phyloP scores from a whole-genome alignment of 2,329 filamentous ascomycete species.

The Sclerotinia minor region DNA sequence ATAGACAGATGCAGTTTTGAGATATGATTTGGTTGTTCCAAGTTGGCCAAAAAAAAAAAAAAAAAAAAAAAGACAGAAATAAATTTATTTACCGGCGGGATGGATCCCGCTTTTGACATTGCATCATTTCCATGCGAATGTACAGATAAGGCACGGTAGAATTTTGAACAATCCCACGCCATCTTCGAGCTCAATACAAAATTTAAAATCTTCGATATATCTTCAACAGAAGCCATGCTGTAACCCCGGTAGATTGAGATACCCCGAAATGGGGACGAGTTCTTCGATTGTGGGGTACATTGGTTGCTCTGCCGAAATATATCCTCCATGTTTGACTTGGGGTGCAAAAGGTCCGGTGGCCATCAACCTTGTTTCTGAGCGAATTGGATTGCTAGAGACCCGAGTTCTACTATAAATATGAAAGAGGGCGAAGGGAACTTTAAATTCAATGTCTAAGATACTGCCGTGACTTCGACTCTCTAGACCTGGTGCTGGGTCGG shows the following conservation, averaged over 20 bases:
- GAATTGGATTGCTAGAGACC: background rate
- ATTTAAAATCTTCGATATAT: background rate
- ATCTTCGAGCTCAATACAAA: background rate
- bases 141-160: background rate
- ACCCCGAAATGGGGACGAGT: conserved; percentile 5
- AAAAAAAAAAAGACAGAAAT: background rate
- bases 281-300: conserved; percentile 14
- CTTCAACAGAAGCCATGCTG: background rate
- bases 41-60: background rate
- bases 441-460: background rate
- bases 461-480: background rate
- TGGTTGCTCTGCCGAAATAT: conserved; percentile 2
- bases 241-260: background rate
- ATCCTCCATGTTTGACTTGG: background rate
- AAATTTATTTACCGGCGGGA: conserved; percentile 1
- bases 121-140: conserved; percentile 2
- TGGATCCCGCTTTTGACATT: conserved; percentile 3
- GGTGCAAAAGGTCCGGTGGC: background rate
- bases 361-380: background rate
- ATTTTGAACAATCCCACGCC: background rate
- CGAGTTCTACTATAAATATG: background rate
- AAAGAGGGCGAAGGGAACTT: background rate
- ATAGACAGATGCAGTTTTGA: background rate
- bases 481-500: background rate
- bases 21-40: background rate